Base-by-base conservation (phyloP, 78 protist genomes). In the Dictyostelium brefeldianum region DNA sequence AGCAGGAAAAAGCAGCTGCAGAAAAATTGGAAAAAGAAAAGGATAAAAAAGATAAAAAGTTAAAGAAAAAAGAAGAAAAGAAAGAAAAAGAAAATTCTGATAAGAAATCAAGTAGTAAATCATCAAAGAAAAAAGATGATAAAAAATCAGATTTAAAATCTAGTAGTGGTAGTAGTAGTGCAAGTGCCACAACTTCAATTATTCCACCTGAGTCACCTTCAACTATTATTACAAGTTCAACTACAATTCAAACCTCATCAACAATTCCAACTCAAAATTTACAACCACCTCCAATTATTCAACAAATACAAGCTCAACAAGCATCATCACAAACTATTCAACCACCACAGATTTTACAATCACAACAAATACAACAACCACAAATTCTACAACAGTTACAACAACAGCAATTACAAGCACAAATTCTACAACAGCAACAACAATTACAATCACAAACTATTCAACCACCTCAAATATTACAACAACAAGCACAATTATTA, bases 121-220 rank as follows among this genome's bases (percentile, higher is more conserved):
- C 73, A 6, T 14, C 25, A 65, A 65, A 65, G 73, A 65, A 65
- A 65, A 65, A 65, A 31, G 73, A 65, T 5, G 73, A 22, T 29
- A 29, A 29, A 65, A 65, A 65, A 65, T 31, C 29, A 36, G 43
- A 36, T 36, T 36, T 36, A 2, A 36, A 36, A 36, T 36, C 43
- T 3, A 36, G 43, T 14, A 64, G 71, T 29, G 25, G 14, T 27
- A 64, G 46, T 27, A n/a, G 17, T 2, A 31, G 73, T 65, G 36
- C 70, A 14, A 14, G 10, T 25, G 3, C 12, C 3, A 65, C 73
- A 3, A n/a, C 73, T 25, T 65, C 73, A 14, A 65, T 29, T 29
- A 65, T 29, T 14, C 15, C 43, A 67, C 8, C 75, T 4, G 46
- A 41, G 15, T 12, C 75, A 67, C 12, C 75, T 22, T 6, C 71